Base-by-base conservation (phyloP, 1,139 yeast genomes). In the Lodderomyces beijingensis region DNA sequence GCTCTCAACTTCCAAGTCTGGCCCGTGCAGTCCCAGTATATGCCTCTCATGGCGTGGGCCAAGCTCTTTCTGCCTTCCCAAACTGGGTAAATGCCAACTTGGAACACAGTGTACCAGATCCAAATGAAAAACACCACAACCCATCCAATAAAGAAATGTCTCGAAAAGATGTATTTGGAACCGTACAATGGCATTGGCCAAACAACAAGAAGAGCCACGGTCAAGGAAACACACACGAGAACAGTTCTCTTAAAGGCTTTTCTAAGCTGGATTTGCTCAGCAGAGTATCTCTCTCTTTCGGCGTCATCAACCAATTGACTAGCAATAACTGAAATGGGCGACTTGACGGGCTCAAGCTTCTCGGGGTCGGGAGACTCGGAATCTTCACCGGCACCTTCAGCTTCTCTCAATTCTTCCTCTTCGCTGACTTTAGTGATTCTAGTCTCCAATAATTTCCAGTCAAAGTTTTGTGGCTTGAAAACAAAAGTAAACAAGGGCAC, bases 101-200 rank as follows among this genome's bases (percentile, higher is more conserved):
- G 61, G 44, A 70, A 62, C 1, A 73, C 70, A 25, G 78, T 67
- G 46, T 70, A 64, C 58, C 78, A 77, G 30, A 80, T 63, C 91
- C 91, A 81, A 40, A 81, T 75, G 35, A 82, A 75, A 43, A 81
- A 75, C 26, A 85, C 89, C 33, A 69, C 74, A 35, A 85, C 70
- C 94, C 94, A 85, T 34, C 93, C 94, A 6, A 88, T 81, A 56
- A 85, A 85, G 59, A 84, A 84, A 35, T 54, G 57, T 55, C 72
- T 77, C 34, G 85, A 75, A 57, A 85, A 85, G 32, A 85, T 65
- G 51, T 85, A 85, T 1, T 71, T 65, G 2, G 79, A 53, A 25
- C 94, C 95, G 51, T 80, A 85, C 88, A 85, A 79, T 38, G 94
- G 93, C 84, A 85, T 80, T 47, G 95, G 95, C 87, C 89, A 84